Percentiles rank a stretch among this genome's conserved stretches.
These are phyloP conservation scores for Psidium friedrichsthalianum DNA, from an alignment of 345 rosid species.

Conservation along the genomic window DNA sequence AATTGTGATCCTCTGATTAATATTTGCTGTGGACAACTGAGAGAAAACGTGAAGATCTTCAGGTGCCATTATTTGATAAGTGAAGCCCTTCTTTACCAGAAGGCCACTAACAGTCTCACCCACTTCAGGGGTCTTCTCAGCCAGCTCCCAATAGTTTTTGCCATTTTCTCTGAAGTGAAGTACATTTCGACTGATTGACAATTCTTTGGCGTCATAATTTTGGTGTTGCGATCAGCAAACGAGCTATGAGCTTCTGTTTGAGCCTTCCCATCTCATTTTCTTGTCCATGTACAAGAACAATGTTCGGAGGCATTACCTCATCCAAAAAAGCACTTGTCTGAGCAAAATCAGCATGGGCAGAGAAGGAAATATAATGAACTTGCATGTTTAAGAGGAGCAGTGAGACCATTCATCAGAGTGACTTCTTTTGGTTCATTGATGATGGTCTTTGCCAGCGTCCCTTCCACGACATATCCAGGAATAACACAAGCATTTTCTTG, in stretches of 20 bases:
- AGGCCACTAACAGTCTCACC: conserved; percentile 77
- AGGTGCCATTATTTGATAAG: conserved; percentile 95
- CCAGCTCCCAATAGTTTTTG: conserved; percentile 81
- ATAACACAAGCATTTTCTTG: conserved; percentile 80
- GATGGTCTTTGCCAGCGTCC: conserved; percentile 71
- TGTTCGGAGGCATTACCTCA: conserved; percentile 94
- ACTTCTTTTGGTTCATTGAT: conserved; percentile 92
- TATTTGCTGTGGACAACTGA: conserved; percentile 76
- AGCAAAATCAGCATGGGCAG: conserved; percentile 94
- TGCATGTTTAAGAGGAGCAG: conserved; percentile 83
- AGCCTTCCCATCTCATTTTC: conserved; percentile 94
- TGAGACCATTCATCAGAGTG: conserved; percentile 84
- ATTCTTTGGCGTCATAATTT: conserved; percentile 76
- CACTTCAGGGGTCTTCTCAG: conserved; percentile 68
- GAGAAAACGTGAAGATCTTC: conserved; percentile 96
- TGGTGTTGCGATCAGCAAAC: conserved; percentile 72
- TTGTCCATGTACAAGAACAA: conserved; percentile 91
- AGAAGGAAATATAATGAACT: conserved; percentile 89
- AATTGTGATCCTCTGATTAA: conserved; percentile 75
- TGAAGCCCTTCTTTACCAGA: conserved; percentile 86
- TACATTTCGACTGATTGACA: conserved; percentile 84
- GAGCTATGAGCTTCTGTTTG: conserved; percentile 68
- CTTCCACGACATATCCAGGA: conserved; percentile 85
- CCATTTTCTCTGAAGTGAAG: conserved; percentile 87
- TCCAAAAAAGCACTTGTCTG: conserved; percentile 90